Base-by-base conservation (phyloP, 495 filamentous ascomycete genomes). In the Rhizodiscina lignyota region DNA sequence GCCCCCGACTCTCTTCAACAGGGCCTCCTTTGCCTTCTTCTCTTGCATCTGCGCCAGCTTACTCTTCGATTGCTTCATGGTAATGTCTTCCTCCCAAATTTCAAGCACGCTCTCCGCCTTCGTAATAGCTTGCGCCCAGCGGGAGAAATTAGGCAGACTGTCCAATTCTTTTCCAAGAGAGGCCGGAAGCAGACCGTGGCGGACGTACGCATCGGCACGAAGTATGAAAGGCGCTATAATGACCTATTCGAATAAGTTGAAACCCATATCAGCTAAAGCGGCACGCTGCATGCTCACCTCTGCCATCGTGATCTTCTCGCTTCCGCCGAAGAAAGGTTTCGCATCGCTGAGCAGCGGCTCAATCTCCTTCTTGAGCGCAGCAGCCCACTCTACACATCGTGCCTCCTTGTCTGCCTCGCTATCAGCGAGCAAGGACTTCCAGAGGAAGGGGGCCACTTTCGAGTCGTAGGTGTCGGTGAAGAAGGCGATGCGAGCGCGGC, bases 251-350 rank as follows among this genome's bases (percentile, higher is more conserved):
- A n/a, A n/a, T n/a, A n/a, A n/a, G n/a, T n/a, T n/a, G n/a, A n/a
- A n/a, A n/a, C n/a, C n/a, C n/a, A n/a, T n/a, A n/a, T n/a, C n/a
- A n/a, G n/a, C n/a, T n/a, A n/a, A n/a, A n/a, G n/a, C n/a, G n/a
- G n/a, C n/a, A n/a, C n/a, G n/a, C n/a, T n/a, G n/a, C n/a, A n/a
- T n/a, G 39, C 62, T 41, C 58, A 84, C 83, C 71, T 91, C 84
- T 11, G 72, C 84, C 20, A 83, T 56, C 2, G 82, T 87, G 22
- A 87, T 45, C 48, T 68, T 74, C 34, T 74, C 61, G 36, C 72
- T 77, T 0, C 83, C 84, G n/a, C 74, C 77, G 57, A 89, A 94
- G 60, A 78, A 92, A 0, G 83, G 84, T 0, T 49, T 64, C 4
- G 75, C 76, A 35, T 72, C 69, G 5, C 55, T 52, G 18, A 94